These are phyloP conservation scores for Scenedesmus sp. DNA, from an alignment of 163 green algal genomes.

Conservation along the genomic window DNA sequence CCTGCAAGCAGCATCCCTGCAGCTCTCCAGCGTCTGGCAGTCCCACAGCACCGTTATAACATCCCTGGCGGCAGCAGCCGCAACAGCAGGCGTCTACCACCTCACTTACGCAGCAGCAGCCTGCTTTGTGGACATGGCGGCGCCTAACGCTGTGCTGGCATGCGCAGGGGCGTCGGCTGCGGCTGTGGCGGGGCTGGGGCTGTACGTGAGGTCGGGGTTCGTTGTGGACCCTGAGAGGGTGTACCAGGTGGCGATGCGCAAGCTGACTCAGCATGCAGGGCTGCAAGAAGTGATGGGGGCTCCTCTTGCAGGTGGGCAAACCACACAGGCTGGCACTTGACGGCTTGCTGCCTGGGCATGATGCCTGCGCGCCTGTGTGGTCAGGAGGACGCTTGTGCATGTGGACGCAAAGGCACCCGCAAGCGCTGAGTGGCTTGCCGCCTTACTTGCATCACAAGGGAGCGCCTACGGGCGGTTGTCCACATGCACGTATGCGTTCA, in stretches of 20 bases:
- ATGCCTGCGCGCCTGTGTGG: neutral
- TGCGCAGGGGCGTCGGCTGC: neutral
- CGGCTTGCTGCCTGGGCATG: neutral
- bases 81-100: constrained; percentile 37
- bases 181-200: neutral
- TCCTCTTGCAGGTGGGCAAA: constrained; percentile 38
- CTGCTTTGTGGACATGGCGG: neutral
- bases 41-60: constrained; percentile 5
- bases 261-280: constrained; percentile 42
- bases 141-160: neutral
- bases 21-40: constrained; percentile 12
- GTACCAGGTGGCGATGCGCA: constrained; percentile 42
- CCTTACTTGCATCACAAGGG: too few relatives aligned
- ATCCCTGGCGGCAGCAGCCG: constrained; percentile 7
- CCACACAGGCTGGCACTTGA: too few relatives aligned
- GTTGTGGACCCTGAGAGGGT: constrained; percentile 29
- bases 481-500: too few relatives aligned
- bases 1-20: constrained; percentile 21
- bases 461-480: too few relatives aligned
- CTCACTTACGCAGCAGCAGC: constrained; percentile 16
- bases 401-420: too few relatives aligned
- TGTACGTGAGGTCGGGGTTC: neutral
- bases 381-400: too few relatives aligned
- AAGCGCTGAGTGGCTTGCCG: too few relatives aligned
- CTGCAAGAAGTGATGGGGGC: constrained; percentile 52